Evolutionary conservation across 1,284 basidiomycete species (phyloP).

Genomic region (Trametes sp.): DNA sequence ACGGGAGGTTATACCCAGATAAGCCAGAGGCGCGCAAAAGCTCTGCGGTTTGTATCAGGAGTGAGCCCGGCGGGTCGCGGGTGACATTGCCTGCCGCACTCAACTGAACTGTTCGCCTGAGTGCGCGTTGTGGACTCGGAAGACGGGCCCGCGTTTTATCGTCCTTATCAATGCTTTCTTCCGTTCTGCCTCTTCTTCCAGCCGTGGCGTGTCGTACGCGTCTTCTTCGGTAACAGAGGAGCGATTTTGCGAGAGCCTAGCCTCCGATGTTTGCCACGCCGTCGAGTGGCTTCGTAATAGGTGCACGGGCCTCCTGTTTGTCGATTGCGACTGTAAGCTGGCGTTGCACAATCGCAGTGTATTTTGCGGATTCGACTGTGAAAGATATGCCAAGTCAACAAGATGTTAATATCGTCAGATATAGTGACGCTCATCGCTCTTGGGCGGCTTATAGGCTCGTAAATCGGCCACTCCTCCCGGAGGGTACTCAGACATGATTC

Average conservation of each 20-base stretch:
- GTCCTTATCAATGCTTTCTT: too few relatives aligned
- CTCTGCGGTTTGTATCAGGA: background rate
- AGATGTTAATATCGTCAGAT: background rate
- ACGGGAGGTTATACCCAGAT: too few relatives aligned
- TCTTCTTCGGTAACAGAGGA: slow-evolving; percentile 17
- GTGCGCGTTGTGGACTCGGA: background rate
- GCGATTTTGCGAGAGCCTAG: slow-evolving; percentile 73
- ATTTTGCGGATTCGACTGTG: slow-evolving; percentile 78
- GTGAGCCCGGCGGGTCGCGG: slow-evolving; percentile 28
- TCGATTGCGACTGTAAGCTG: slow-evolving; percentile 59
- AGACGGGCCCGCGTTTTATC: too few relatives aligned
- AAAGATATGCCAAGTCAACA: background rate
- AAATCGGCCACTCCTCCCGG: too few relatives aligned
- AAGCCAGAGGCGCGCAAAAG: background rate
- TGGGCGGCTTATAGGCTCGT: too few relatives aligned
- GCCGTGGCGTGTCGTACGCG: slow-evolving; percentile 23
- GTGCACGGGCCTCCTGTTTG: slow-evolving; percentile 34
- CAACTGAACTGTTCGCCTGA: background rate
- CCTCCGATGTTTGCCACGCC: slow-evolving; percentile 76
- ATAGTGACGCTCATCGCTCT: background rate
- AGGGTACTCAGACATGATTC: too few relatives aligned
- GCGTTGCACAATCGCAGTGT: slow-evolving; percentile 80
- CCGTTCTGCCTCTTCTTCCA: slow-evolving; percentile 22
- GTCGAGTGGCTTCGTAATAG: slow-evolving; percentile 76
- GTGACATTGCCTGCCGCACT: background rate